phyloP scores from a whole-genome alignment of 2,329 filamentous ascomycete species.

The Lecanosticta acicola region DNA sequence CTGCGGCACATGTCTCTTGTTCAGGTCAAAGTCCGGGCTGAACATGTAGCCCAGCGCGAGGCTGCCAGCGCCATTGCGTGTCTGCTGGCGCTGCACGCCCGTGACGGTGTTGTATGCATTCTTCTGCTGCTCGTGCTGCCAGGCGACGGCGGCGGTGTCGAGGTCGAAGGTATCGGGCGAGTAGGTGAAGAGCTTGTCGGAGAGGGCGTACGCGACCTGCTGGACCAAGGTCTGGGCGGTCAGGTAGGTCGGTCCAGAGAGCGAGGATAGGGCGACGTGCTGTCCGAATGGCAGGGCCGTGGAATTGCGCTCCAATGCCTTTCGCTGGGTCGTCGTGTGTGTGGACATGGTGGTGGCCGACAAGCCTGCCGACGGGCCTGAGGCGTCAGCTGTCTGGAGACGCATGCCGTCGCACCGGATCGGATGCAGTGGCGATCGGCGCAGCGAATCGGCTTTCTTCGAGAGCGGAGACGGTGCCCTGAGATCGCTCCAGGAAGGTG shows the following conservation, averaged over 20 bases:
- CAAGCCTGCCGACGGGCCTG: constrained; percentile 18
- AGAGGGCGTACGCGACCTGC: constrained; percentile 90
- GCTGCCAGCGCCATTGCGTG: constrained; percentile 78
- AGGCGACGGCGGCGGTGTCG: constrained; percentile 73
- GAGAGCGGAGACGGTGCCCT: neutral
- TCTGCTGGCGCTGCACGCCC: constrained; percentile 73
- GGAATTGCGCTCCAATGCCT: constrained; percentile 24
- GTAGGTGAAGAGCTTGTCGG: constrained; percentile 96
- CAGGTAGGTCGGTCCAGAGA: constrained; percentile 84
- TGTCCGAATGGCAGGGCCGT: constrained; percentile 50
- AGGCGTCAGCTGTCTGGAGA: constrained; percentile 29
- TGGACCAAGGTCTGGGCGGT: constrained; percentile 91
- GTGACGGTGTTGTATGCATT: constrained; percentile 82
- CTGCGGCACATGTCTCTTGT: constrained; percentile 87
- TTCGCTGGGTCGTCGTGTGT: neutral
- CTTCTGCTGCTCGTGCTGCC: constrained; percentile 62
- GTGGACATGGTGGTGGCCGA: constrained; percentile 1
- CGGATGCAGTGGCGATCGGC: neutral
- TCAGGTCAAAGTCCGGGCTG: constrained; percentile 89
- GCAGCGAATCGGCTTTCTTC: neutral
- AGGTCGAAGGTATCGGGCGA: constrained; percentile 91
- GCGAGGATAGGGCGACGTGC: constrained; percentile 48
- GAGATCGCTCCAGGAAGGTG: no score
- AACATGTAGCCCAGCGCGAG: constrained; percentile 96
- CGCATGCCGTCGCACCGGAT: constrained; percentile 23